A percentile compares a stretch with the other conserved stretches of the same genome.
These are phyloP conservation scores for Colletotrichum tropicale DNA, from an alignment of 2,329 filamentous ascomycete genomes.

Conservation along the genomic window DNA sequence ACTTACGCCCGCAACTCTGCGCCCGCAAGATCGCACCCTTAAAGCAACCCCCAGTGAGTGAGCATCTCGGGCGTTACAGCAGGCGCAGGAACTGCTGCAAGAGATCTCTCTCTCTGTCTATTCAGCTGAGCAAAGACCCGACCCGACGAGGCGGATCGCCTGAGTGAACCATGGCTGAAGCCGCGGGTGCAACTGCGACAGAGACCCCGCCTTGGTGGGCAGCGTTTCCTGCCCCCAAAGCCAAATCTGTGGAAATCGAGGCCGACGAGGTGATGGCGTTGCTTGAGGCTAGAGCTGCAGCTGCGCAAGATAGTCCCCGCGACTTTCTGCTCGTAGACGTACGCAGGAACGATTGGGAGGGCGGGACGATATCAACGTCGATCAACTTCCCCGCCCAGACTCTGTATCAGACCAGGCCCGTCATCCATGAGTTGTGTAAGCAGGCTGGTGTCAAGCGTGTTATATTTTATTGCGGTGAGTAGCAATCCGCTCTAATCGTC, in stretches of 20 bases:
- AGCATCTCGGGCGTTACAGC: not conserved
- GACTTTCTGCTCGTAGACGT: constrained; percentile 57
- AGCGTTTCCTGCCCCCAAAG: constrained; percentile 46
- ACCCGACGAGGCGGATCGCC: not conserved
- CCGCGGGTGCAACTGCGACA: not conserved
- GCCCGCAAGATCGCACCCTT: constrained; percentile 7
- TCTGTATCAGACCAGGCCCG: constrained; percentile 53
- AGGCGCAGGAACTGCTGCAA: not conserved
- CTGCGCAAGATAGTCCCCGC: constrained; percentile 27
- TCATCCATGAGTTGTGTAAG: constrained; percentile 53
- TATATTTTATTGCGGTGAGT: constrained; percentile 61
- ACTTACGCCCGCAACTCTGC: constrained; percentile 6
- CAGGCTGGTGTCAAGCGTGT: constrained; percentile 52
- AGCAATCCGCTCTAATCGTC: not conserved
- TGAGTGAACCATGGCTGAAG: constrained; percentile 3
- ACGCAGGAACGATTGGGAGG: constrained; percentile 58
- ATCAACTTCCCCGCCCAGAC: constrained; percentile 63
- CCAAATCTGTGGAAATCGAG: constrained; percentile 40
- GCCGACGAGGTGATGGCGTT: constrained; percentile 43
- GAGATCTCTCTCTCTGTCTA: not conserved
- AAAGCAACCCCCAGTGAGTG: not conserved
- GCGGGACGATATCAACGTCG: constrained; percentile 63
- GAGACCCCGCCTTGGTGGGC: constrained; percentile 40
- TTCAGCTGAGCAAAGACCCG: not conserved
- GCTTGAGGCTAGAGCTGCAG: constrained; percentile 40